Evolutionary conservation across 2,329 filamentous ascomycete genomes (phyloP), one percentile per base, ranked within the genome.

Genomic region (Periconia sp.): DNA sequence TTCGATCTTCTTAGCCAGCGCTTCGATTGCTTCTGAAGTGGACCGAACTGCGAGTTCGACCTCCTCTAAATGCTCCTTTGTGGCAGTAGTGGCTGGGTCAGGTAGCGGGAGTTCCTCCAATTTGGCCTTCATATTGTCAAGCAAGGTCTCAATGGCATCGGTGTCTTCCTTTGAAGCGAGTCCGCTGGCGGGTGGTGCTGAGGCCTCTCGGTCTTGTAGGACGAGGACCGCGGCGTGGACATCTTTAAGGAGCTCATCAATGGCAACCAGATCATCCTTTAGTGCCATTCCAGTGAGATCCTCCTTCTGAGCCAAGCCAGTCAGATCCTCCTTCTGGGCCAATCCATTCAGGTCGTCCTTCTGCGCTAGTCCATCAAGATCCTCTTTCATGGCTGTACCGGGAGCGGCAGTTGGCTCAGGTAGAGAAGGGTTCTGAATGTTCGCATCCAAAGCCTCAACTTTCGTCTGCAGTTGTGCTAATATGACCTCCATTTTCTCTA

Each of bases 41-140:
- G 94, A 89, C 3, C 86, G 80, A 6, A 95, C 80, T 2, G 93
- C 79, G 1, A 82, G 79, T 64, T 94, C 90, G 1, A 88, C 71
- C 10, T 79, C 75, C 45, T 83, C 81, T n/a, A 87, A 66, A 41
- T 86, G 81, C 52, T 85, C 82, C 42, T 83, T 81, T 31, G 78
- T 83, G 10, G 92, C 85, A 2, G 85, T 79, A 53, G 89, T 85
- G 33, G 92, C 88, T 3, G 85, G 82, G 47, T 92, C 79, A 1
- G 82, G 79, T 23, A 84, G 71, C 6, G 73, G 84, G 47, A 96
- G 83, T 54, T 96, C 92, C 54, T 97, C 93, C 10, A 97, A 79
- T 45, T 90, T 90, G 6, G 88, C 86, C 71, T 97, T 97, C 31
- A 92, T 92, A 70, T 96, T 96, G 41, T 89, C 86, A 13, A 97